phyloP scores from a whole-genome alignment of 192 early-diverging fungal genomes.

The Coemansia sp. region DNA sequence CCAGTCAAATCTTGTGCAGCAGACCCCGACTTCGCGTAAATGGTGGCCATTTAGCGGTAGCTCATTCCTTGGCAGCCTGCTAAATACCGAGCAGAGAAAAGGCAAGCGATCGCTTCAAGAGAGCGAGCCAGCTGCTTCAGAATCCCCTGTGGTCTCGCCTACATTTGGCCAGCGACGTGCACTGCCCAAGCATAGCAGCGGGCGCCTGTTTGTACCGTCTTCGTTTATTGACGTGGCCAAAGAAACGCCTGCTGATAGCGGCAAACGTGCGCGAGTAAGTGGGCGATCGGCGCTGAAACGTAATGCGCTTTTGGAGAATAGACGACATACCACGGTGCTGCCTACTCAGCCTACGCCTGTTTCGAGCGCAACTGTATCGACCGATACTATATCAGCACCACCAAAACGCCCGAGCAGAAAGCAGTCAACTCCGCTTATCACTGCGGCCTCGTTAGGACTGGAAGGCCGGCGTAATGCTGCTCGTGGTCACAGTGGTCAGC shows the following conservation, averaged over 20 bases:
- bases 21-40: conserved; percentile 11
- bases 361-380: not conserved
- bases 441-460: conserved; percentile 32
- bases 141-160: not conserved
- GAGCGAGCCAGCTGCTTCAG: not conserved
- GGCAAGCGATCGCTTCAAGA: not conserved
- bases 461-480: conserved; percentile 27
- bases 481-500: conserved; percentile 5
- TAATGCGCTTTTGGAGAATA: conserved; percentile 10
- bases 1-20: not conserved
- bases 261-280: conserved; percentile 9
- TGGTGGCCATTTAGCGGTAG: conserved; percentile 40
- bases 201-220: conserved; percentile 22
- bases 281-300: conserved; percentile 14
- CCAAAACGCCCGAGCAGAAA: not conserved
- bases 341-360: conserved; percentile 4
- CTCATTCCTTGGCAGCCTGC: conserved; percentile 15
- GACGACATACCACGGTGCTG: conserved; percentile 10
- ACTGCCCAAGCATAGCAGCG: conserved; percentile 6
- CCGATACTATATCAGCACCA: conserved; percentile 3
- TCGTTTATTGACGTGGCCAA: conserved; percentile 42
- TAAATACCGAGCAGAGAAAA: conserved; percentile 8
- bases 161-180: conserved; percentile 13
- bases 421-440: conserved; percentile 22
- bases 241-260: not conserved